Evolutionary conservation across 371 early-diverging fungal genomes (phyloP), one percentile per base, ranked within the genome.

Genomic region (Capillidium heterosporum): DNA sequence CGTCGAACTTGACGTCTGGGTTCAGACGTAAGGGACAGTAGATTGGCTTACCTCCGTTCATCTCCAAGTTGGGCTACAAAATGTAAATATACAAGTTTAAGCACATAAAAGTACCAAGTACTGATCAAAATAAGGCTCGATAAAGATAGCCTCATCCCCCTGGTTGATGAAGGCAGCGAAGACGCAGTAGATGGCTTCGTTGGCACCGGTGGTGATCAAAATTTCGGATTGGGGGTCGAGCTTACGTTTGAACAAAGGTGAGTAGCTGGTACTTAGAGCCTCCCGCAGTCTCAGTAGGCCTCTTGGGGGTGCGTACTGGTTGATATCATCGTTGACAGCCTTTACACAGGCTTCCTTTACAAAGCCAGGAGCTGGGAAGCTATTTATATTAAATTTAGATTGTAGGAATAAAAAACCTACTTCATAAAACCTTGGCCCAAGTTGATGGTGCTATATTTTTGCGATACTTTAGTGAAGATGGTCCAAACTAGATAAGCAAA

Each of bases 51-150:
- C 93, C 96, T 23, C 93, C 94, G 32, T 86, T 85, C 78, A 95
- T 85, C 8, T 77, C 72, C 47, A 95, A 78, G 59, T 86, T 86
- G 56, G 87, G 76, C 74, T 82, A 67, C 17, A 32, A 2, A 23
- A 28, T 13, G 19, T 24, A 13, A 39, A 43, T 32, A 5, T 10
- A 35, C 26, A 35, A 21, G 19, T n/a, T 32, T n/a, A n/a, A 24
- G 15, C 19, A 46, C 13, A 48, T 62, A 59, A 32, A 69, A 76
- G 68, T 70, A 82, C 82, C 59, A 80, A 83, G 65, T 95, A 95
- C 67, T 86, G 87, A 64, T 95, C 96, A 69, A 91, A 94, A 66
- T 85, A 90, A 0, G 93, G 90, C 65, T 89, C 89, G 74, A 95
- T 90, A 56, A 89, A 70, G 57, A 95, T 85, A 35, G 87, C 91